Base-by-base conservation (phyloP, 768 basidiomycete species). In the Megacollybia marginata region DNA sequence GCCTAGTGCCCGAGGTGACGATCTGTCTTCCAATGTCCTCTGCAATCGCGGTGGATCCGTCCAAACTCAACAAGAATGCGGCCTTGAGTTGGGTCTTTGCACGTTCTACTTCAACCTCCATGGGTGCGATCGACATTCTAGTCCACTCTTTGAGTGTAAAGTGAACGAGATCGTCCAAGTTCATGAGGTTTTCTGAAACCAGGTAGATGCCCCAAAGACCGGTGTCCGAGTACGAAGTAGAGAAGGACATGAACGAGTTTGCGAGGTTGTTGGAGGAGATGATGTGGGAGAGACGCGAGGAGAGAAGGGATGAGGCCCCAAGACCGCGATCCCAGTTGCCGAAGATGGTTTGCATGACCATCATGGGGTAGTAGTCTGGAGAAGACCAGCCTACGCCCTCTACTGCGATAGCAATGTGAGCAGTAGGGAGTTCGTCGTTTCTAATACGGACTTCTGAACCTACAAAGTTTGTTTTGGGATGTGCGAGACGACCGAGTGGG, bases 171-270 rank as follows among this genome's bases (percentile, higher is more conserved):
- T 98, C 95, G 60, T 98, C 95, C 42, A 98, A 75, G 73, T 94
- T 93, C 72, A 79, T 77, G 48, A 92, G 62, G 77, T 97, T 97
- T 78, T 99, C 96, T 15, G 90, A 83, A 52, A 94, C 91, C 48
- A 96, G 71, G 76, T 99, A 98, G 69, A 97, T 92, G 59, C 95
- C 95, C 96, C 95, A 99, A 33, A 98, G 82, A 51, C 96, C 96
- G 16, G 94, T 98, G 68, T 99, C 96, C 6, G 93, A 92, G 75
- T 99, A 99, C 6, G 88, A 92, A 1, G 95, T 98, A 15, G 92
- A 95, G 85, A 98, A 99, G 48, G 88, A 91, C 91, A 97, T 95
- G 86, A 89, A 99, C 51, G 88, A 92, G 76, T 98, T 99, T 62
- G 96, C 96, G 63, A 98, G 91, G 76, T 91, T 89, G 79, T 97